Evolutionary conservation across 1,284 basidiomycete genomes (phyloP), one percentile per base, ranked within the genome.

Genomic region (Rhodotorula sp.): DNA sequence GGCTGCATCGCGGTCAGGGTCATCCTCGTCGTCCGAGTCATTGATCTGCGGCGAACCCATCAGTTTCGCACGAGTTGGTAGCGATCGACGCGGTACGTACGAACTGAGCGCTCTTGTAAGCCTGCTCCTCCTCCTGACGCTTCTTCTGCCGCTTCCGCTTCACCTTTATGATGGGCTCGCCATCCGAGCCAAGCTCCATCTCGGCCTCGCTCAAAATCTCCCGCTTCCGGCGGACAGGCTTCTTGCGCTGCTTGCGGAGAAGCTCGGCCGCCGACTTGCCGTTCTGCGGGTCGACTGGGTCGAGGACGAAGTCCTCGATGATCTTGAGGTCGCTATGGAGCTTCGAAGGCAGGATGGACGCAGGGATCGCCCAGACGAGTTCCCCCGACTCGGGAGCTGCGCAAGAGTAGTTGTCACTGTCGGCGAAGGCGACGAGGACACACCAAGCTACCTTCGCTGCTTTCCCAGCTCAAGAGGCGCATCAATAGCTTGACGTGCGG

Each of bases 41-140:
- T 58, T 64, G 32, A 73, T 73, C 60, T 61, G 53, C 53, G 32
- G 1, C 20, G 2, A 15, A n/a, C 27, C 1, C 22, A 27, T 51
- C 20, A 56, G 59, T 6, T 4, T 29, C 30, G 17, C 19, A 44
- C 13, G 39, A 24, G 32, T 4, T 30, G 22, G 2, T 30, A 44
- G 9, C 8, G 46, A 29, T 22, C 7, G 15, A 17, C 11, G 78
- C 89, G 86, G 78, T 94, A 92, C 60, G 19, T 29, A 61, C 60
- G 79, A 94, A 92, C 79, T 92, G 89, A 10, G 92, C 92, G 19
- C 88, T 90, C 81, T 93, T 93, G 84, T 90, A 94, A 66, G 83
- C 80, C 80, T 88, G 84, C 76, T 87, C 84, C 79, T 94, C 91
- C 77, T 88, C 73, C 53, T 74, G 55, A n/a, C 73, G 70, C 66